Conservation (phyloP, 805 yeast genomes). For the Lachancea sp. region DNA sequence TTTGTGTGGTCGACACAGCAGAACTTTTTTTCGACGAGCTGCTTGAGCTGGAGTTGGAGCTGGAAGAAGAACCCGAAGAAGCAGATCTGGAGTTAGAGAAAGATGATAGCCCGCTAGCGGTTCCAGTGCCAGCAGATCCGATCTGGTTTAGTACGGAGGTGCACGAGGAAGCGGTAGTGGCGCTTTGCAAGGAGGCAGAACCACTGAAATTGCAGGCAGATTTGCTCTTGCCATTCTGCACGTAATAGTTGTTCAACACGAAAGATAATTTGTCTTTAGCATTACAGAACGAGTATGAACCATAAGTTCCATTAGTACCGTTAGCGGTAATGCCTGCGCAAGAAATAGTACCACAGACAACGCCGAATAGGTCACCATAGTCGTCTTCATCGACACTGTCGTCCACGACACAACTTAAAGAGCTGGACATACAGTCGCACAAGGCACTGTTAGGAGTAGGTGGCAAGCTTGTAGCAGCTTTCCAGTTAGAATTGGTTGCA, state of each 20-base stretch:
- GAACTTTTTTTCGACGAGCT: constrained; percentile 17
- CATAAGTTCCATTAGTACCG: constrained; percentile 63
- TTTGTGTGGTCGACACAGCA: constrained; percentile 26
- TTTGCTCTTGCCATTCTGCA: constrained; percentile 36
- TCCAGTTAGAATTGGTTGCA: constrained; percentile 50
- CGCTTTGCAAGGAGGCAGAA: constrained; percentile 48
- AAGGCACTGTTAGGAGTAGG: constrained; percentile 66
- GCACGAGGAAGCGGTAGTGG: constrained; percentile 49
- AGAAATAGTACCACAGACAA: constrained; percentile 49
- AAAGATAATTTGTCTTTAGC: constrained; percentile 59
- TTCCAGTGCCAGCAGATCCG: constrained; percentile 64
- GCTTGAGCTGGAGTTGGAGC: constrained; percentile 14
- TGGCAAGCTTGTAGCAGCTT: constrained; percentile 61
- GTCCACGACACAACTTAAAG: constrained; percentile 56
- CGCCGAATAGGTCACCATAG: constrained; percentile 52
- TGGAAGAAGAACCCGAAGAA: constrained; percentile 27
- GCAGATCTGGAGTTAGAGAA: too few species aligned
- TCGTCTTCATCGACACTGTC: constrained; percentile 48
- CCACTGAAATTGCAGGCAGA: constrained; percentile 66
- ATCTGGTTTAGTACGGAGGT: constrained; percentile 54
- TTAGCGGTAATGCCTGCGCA: constrained; percentile 58
- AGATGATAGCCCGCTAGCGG: constrained; percentile 39
- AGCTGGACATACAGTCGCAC: constrained; percentile 55
- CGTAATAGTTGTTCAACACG: constrained; percentile 59
- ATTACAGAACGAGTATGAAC: constrained; percentile 67